A percentile compares a stretch with the other conserved stretches of the same genome.
These are phyloP conservation scores for Pterocarpus macrocarpus DNA, from an alignment of 306 rosid genomes.

Conservation along the genomic window DNA sequence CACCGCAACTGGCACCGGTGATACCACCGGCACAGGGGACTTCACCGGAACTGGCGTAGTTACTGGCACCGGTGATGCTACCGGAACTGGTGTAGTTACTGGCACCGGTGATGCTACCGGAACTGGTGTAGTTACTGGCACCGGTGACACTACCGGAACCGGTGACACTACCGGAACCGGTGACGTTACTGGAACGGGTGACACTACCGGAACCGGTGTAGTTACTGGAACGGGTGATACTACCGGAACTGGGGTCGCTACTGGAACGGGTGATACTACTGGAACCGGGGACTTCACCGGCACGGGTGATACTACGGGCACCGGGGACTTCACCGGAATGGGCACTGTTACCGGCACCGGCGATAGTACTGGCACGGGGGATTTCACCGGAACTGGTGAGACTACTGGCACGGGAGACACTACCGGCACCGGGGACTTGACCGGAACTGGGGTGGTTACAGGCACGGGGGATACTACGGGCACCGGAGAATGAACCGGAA, in stretches of 20 bases:
- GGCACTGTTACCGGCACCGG: not conserved
- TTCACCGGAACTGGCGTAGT: not conserved
- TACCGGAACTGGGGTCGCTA: not conserved
- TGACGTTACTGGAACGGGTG: not conserved
- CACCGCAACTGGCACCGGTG: not conserved
- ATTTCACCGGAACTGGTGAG: not conserved
- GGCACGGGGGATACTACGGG: slow-evolving; percentile 1
- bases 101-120: slow-evolving; percentile 5
- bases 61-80: not conserved
- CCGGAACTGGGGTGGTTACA: not conserved
- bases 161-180: slow-evolving; percentile 1
- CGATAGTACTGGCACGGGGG: not conserved
- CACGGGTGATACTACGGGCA: not conserved
- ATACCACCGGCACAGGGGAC: not conserved
- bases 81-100: not conserved
- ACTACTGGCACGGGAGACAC: not conserved
- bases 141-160: not conserved
- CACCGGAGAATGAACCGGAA: not conserved
- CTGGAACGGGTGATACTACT: not conserved
- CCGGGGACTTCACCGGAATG: not conserved
- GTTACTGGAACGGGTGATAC: not conserved
- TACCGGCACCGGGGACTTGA: not conserved
- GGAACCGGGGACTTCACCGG: not conserved
- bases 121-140: not conserved
- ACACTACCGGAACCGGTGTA: not conserved